A percentile compares a stretch with the other conserved stretches of the same genome.
Evolutionary conservation across 345 rosid species (phyloP).

Genomic region (Syzygium grande): DNA sequence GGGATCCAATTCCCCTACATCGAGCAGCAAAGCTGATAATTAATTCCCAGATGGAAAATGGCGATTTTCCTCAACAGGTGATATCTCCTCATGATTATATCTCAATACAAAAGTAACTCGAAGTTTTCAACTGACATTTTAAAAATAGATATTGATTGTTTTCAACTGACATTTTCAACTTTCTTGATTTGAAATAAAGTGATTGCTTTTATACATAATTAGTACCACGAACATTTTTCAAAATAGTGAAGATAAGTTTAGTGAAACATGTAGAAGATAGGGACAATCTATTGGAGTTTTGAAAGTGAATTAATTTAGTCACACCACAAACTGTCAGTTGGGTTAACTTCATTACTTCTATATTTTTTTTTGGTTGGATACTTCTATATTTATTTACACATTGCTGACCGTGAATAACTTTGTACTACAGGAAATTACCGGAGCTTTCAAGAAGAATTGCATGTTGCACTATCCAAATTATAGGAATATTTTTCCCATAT

Average conservation of each 20-base stretch:
- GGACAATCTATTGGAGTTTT: not conserved
- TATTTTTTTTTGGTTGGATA: no score
- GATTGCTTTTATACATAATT: not conserved
- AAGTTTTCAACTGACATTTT: not conserved
- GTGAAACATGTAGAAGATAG: no score
- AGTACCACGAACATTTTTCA: not conserved
- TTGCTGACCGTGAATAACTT: no score
- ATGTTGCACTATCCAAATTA: not conserved
- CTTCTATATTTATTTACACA: no score
- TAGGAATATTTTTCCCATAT: not conserved
- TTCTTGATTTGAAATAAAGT: no score
- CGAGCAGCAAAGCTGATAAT: not conserved
- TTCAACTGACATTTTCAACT: not conserved
- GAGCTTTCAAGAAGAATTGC: not conserved
- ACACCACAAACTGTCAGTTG: no score
- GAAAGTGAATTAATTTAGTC: not conserved
- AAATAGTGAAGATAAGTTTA: not conserved
- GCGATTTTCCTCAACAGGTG: not conserved
- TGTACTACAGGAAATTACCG: no score
- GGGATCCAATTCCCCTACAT: not conserved
- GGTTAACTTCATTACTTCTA: no score
- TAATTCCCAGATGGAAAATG: not conserved
- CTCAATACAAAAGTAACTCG: not conserved
- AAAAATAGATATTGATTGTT: no score
- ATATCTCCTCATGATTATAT: not conserved